Evolutionary conservation across 495 filamentous ascomycete genomes (phyloP).

Genomic region (Aspergillus incahuasiensis): DNA sequence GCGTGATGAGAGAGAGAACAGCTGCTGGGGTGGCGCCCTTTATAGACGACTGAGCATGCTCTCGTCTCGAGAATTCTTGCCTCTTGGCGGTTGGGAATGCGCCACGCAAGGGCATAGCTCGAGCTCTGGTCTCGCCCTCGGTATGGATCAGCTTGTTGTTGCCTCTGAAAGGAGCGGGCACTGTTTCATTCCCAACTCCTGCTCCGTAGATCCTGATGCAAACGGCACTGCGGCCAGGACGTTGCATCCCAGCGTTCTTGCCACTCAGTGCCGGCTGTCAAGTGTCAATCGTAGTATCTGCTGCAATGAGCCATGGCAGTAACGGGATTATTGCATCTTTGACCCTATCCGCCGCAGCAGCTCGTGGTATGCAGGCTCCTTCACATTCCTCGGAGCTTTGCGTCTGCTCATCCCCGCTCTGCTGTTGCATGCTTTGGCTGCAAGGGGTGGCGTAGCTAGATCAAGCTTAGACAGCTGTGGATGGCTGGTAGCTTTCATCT

Average conservation of each 20-base stretch:
- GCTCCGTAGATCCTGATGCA: conserved; percentile 11
- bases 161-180: conserved; percentile 3
- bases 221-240: not conserved
- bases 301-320: not conserved
- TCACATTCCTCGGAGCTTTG: conserved; percentile 4
- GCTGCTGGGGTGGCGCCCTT: conserved; percentile 20
- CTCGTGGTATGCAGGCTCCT: conserved; percentile 15
- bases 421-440: conserved; percentile 9
- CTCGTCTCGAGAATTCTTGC: conserved; percentile 5
- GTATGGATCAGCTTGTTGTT: conserved; percentile 29
- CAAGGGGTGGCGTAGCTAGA: conserved; percentile 8
- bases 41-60: conserved; percentile 28
- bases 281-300: not conserved
- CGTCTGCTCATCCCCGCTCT: conserved; percentile 10
- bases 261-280: not conserved
- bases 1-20: conserved; percentile 31
- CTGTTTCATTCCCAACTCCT: conserved; percentile 18
- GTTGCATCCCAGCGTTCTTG: conserved; percentile 7
- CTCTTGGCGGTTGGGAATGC: conserved; percentile 28
- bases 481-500: not conserved
- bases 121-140: conserved; percentile 11
- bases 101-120: conserved; percentile 21
- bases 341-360: not conserved
- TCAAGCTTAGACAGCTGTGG: conserved; percentile 5
- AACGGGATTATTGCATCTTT: not conserved